Evolutionary conservation across 306 rosid species (phyloP), one percentile per base, ranked within the genome.

Genomic region (Comarum palustre): DNA sequence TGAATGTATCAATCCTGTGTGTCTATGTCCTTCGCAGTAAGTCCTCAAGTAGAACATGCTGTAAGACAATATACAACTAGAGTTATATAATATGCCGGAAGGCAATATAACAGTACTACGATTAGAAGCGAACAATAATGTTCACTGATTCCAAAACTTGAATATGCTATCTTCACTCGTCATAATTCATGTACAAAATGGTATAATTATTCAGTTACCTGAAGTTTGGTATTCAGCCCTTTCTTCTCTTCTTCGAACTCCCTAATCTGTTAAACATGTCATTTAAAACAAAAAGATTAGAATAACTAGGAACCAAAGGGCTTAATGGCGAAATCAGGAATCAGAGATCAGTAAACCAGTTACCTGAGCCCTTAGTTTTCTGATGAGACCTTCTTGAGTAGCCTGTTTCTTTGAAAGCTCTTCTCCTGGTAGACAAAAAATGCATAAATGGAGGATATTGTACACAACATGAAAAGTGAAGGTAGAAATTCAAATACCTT

Each of bases 241-340:
- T 95, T 95, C 93, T 92, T 95, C 96, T 95, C 99, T 88, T 95
- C 99, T 83, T 95, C 97, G 77, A 92, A 84, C 89, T 95, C 99
- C 88, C 99, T 95, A 78, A 87, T 88, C 99, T 95, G 87, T 87
- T 88, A 86, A 88, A 82, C 93, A 87, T 79, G 62, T 32, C 7
- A 17, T 34, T 34, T 20, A 4, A 13, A 62, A 83, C 84, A 84
- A 74, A 71, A 73, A 70, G 62, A 75, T 54, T 58, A 73, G 50
- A 77, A 69, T 29, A 66, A 58, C 51, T 76, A 66, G 55, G 25
- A 75, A 70, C 25, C 27, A 73, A 57, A 75, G 58, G 8, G 76
- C 24, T 34, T 57, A 27, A 79, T 71, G 78, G 59, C 36, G 24
- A 74, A 58, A 73, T 74, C 63, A 69, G 75, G 73, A 24, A 8